Evolutionary conservation across 1,284 basidiomycete genomes (phyloP).

Genomic region (Earliella scabrosa): DNA sequence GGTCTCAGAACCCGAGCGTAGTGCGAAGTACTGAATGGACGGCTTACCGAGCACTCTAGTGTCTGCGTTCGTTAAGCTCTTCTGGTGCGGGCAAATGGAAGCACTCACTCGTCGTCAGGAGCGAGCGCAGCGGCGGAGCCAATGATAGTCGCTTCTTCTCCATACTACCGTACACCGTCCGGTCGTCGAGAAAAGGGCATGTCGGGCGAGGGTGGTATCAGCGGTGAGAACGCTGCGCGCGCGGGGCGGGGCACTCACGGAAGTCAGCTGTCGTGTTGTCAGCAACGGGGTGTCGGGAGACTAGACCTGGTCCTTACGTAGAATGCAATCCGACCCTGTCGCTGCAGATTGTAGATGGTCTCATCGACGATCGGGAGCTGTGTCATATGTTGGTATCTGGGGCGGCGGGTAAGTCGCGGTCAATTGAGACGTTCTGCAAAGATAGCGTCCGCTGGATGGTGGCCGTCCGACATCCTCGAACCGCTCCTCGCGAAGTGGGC

Average conservation of each 20-base stretch:
- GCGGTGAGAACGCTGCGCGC: slow-evolving; percentile 15
- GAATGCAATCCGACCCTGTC: slow-evolving; percentile 94
- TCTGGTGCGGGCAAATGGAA: not conserved
- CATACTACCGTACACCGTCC: slow-evolving; percentile 57
- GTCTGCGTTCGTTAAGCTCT: slow-evolving; percentile 6
- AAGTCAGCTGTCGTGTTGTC: slow-evolving; percentile 21
- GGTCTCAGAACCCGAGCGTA: not conserved
- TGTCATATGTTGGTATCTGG: slow-evolving; percentile 82
- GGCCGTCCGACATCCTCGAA: too few relatives aligned
- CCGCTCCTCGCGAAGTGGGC: too few relatives aligned
- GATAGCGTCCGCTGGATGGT: too few relatives aligned
- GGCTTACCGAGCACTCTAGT: slow-evolving; percentile 64
- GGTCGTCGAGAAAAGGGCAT: not conserved
- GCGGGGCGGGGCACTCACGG: slow-evolving; percentile 9
- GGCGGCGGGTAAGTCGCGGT: not conserved
- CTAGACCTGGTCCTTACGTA: slow-evolving; percentile 61
- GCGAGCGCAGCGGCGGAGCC: slow-evolving; percentile 88
- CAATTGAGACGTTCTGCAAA: too few relatives aligned
- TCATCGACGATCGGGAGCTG: slow-evolving; percentile 87
- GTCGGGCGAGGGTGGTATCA: not conserved
- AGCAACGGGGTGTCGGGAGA: not conserved
- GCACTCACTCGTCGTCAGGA: slow-evolving; percentile 83
- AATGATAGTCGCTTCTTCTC: slow-evolving; percentile 92
- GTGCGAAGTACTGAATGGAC: not conserved
- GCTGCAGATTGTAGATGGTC: slow-evolving; percentile 88